Conservation (phyloP, 192 early-diverging fungal species). For the Mortierella hygrophila region DNA sequence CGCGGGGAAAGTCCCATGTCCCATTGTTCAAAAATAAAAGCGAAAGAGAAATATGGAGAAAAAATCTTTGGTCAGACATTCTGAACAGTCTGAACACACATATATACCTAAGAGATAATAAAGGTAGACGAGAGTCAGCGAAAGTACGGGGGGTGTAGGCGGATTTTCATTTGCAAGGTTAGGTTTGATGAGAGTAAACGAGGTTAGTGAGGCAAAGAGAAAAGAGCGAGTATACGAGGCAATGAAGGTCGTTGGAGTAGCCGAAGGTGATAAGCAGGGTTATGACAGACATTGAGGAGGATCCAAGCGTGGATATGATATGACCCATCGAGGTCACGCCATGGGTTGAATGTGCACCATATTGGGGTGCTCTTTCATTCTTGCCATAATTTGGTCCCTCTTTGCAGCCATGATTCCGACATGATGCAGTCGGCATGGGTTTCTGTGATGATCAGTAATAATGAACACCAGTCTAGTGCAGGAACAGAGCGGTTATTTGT, state of each 20-base stretch:
- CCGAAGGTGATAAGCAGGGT: neutral
- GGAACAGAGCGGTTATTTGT: too few relatives aligned
- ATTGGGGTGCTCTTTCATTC: too few relatives aligned
- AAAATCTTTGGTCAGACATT: neutral
- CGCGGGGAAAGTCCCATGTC: neutral
- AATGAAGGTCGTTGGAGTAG: neutral
- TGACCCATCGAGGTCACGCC: too few relatives aligned
- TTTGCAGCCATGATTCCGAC: too few relatives aligned
- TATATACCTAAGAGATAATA: neutral
- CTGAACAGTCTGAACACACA: neutral
- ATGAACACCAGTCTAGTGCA: too few relatives aligned
- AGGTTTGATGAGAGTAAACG: neutral
- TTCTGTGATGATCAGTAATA: neutral
- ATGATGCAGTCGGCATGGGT: too few relatives aligned
- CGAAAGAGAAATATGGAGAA: neutral
- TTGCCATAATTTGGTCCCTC: too few relatives aligned
- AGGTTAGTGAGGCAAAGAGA: neutral
- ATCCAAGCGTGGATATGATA: too few relatives aligned
- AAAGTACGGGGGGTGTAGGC: neutral
- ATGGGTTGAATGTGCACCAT: too few relatives aligned
- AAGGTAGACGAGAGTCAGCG: neutral
- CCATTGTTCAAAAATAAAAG: neutral
- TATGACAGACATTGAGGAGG: neutral
- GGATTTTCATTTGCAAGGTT: neutral
- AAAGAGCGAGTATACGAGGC: neutral